A percentile compares a stretch with the other conserved stretches of the same genome.
Evolutionary conservation across 2,329 filamentous ascomycete species (phyloP).

Genomic region (Corynespora cassiicola): DNA sequence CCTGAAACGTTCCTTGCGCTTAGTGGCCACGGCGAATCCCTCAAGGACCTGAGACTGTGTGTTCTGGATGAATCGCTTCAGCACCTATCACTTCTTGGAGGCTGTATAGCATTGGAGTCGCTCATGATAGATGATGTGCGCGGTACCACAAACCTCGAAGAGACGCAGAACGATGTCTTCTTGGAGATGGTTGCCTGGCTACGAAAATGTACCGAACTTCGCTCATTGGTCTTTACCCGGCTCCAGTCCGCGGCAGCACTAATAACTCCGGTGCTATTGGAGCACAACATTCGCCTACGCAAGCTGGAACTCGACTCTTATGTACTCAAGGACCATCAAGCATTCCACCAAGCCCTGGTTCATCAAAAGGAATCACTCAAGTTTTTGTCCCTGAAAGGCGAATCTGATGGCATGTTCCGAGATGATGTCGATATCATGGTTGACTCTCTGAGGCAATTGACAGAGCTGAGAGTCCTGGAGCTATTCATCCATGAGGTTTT

Average conservation of each 20-base stretch:
- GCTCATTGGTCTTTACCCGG: constrained; percentile 57
- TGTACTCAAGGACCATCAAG: constrained; percentile 53
- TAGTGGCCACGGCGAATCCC: constrained; percentile 59
- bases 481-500: constrained; percentile 61
- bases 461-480: constrained; percentile 60
- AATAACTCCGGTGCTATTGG: constrained; percentile 56
- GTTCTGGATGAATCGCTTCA: constrained; percentile 57
- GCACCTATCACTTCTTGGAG: constrained; percentile 56
- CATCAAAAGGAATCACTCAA: constrained; percentile 60
- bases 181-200: constrained; percentile 62
- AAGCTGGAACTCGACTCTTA: constrained; percentile 59
- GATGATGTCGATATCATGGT: constrained; percentile 59
- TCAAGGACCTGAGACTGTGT: constrained; percentile 61
- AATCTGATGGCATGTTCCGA: constrained; percentile 54
- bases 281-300: constrained; percentile 55
- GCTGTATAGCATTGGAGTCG: constrained; percentile 56
- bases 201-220: constrained; percentile 58
- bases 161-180: constrained; percentile 60
- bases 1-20: constrained; percentile 61
- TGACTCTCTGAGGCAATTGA: constrained; percentile 59
- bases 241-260: constrained; percentile 62
- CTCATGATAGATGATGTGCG: constrained; percentile 57
- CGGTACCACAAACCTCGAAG: constrained; percentile 55
- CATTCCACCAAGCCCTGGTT: constrained; percentile 61
- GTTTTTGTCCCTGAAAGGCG: constrained; percentile 53